Evolutionary conservation across 352 stramenopile genomes (phyloP).

Genomic region (Globisporangium megalacanthum): DNA sequence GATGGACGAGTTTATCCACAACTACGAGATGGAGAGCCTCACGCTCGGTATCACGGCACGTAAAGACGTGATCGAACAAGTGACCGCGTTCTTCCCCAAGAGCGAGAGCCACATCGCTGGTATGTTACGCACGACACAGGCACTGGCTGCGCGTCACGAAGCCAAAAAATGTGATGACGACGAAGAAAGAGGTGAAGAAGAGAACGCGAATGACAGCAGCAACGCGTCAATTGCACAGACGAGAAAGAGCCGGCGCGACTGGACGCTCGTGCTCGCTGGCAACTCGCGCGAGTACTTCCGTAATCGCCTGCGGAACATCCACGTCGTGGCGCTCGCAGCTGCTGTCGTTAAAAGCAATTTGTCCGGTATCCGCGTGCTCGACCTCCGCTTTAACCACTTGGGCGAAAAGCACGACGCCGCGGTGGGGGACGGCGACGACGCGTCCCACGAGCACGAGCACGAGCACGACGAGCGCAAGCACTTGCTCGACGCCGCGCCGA

Average conservation of each 20-base stretch:
- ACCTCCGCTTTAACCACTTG: slow-evolving; percentile 53
- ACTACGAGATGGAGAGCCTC: slow-evolving; percentile 76
- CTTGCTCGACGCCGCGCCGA: slow-evolving; percentile 37
- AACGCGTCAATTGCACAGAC: not conserved
- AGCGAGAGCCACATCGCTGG: slow-evolving; percentile 21
- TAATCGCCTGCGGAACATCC: slow-evolving; percentile 60
- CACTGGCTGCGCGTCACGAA: slow-evolving; percentile 33
- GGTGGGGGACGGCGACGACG: slow-evolving; percentile 16
- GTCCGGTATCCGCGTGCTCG: slow-evolving; percentile 30
- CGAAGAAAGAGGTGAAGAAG: not conserved
- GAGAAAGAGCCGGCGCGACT: slow-evolving; percentile 1
- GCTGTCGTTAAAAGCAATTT: slow-evolving; percentile 48
- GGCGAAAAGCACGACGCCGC: slow-evolving; percentile 23
- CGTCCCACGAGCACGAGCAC: slow-evolving; percentile 4
- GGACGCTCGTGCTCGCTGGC: slow-evolving; percentile 35
- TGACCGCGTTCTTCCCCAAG: slow-evolving; percentile 40
- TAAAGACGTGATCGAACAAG: slow-evolving; percentile 43
- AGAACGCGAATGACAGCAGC: slow-evolving; percentile 4
- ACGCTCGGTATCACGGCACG: slow-evolving; percentile 57
- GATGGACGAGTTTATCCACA: slow-evolving; percentile 67
- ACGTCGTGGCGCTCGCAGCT: slow-evolving; percentile 45
- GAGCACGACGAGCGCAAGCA: slow-evolving; percentile 32
- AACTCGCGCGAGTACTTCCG: slow-evolving; percentile 55
- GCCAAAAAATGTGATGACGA: not conserved
- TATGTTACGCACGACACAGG: slow-evolving; percentile 41